phyloP scores from a whole-genome alignment of 139 green algal species.

The Chlamydomonas incerta region DNA sequence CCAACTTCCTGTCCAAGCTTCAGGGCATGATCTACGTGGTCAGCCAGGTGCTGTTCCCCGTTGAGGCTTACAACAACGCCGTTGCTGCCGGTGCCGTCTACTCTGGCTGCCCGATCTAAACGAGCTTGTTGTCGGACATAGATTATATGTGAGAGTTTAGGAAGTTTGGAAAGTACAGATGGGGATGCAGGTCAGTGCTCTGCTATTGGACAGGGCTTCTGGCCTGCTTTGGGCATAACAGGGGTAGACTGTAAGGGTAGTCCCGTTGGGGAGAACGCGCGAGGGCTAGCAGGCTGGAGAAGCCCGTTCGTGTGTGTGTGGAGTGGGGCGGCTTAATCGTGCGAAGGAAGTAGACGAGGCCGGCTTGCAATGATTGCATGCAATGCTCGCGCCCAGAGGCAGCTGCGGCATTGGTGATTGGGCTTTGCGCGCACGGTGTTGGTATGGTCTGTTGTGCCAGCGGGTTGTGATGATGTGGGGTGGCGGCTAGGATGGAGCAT shows the following conservation, averaged over 20 bases:
- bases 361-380: background rate
- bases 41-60: background rate
- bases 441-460: slow-evolving; percentile 4
- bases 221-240: no score
- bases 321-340: no score
- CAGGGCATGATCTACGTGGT: slow-evolving; percentile 9
- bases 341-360: no score
- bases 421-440: background rate
- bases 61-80: background rate
- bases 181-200: no score
- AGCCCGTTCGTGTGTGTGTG: no score
- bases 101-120: no score
- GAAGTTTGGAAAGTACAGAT: no score
- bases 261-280: no score
- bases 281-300: no score
- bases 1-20: background rate
- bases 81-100: background rate
- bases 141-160: no score
- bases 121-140: background rate
- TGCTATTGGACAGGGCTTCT: no score
- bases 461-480: background rate
- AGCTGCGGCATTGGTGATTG: background rate
- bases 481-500: background rate
- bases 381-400: background rate
- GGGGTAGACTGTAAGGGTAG: no score